Conservation (phyloP, 768 basidiomycete genomes). For the Rhodosporidiobolus sp. region DNA sequence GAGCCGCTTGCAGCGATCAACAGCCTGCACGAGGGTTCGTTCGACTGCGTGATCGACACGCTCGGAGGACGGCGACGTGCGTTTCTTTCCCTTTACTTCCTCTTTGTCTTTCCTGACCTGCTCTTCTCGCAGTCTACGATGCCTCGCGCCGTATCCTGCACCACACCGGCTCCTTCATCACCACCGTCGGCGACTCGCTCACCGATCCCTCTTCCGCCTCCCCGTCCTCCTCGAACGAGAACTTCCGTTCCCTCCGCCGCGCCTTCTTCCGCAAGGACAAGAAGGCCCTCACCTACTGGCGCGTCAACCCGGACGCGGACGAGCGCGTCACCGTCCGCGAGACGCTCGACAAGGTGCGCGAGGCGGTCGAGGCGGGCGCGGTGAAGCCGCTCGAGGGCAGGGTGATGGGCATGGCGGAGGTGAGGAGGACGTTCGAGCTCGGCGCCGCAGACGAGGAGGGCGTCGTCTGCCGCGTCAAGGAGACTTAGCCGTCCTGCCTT, state of each 20-base stretch:
- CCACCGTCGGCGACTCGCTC: constrained; percentile 30
- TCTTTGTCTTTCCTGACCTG: not conserved
- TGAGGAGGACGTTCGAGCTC: constrained; percentile 29
- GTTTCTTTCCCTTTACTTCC: not conserved
- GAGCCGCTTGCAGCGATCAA: constrained; percentile 42
- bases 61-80: constrained; percentile 38
- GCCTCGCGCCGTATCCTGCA: constrained; percentile 42
- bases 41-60: constrained; percentile 45
- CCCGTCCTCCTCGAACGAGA: constrained; percentile 14
- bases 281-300: constrained; percentile 39
- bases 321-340: constrained; percentile 39
- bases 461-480: constrained; percentile 17
- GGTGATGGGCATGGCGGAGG: constrained; percentile 32
- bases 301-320: constrained; percentile 31
- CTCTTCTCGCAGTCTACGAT: constrained; percentile 40
- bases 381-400: constrained; percentile 29
- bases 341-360: constrained; percentile 42
- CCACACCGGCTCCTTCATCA: constrained; percentile 40
- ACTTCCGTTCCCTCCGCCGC: constrained; percentile 43
- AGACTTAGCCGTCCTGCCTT: not conserved
- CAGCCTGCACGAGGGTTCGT: constrained; percentile 41
- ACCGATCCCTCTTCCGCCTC: not conserved
- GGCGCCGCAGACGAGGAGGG: constrained; percentile 5
- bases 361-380: constrained; percentile 27
- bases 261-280: constrained; percentile 45